Conservation (phyloP, 768 basidiomycete species). For the Macrolepiota albuminosa region DNA sequence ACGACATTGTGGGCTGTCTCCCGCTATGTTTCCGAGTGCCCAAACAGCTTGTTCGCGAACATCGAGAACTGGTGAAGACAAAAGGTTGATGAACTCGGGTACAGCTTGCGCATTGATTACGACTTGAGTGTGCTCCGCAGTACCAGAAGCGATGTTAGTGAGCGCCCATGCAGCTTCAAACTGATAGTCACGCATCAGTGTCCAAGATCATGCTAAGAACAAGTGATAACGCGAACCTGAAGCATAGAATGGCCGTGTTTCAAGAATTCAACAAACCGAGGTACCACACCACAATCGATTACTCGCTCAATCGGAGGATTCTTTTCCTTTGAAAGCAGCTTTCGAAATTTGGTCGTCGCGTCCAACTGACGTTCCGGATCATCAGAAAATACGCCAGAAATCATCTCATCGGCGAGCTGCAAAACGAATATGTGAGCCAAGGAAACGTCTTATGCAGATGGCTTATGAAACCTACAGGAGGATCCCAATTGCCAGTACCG, state of each 20-base stretch:
- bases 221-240: conserved; percentile 45
- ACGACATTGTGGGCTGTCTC: conserved; percentile 95
- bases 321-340: conserved; percentile 98
- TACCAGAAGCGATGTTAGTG: conserved; percentile 97
- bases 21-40: conserved; percentile 99
- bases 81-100: conserved; percentile 93
- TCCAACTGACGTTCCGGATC: conserved; percentile 91
- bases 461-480: conserved; percentile 51
- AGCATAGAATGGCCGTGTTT: conserved; percentile 77
- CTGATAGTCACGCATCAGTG: conserved; percentile 30
- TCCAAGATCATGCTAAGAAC: neutral
- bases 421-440: conserved; percentile 14
- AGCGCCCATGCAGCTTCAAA: conserved; percentile 98
- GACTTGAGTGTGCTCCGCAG: conserved; percentile 96
- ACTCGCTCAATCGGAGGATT: conserved; percentile 99
- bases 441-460: conserved; percentile 8
- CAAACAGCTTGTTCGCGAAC: conserved; percentile 99
- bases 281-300: conserved; percentile 95
- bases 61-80: conserved; percentile 92
- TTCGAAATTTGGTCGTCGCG: conserved; percentile 97
- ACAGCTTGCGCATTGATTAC: conserved; percentile 94
- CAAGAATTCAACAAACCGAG: conserved; percentile 95
- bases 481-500: conserved; percentile 65
- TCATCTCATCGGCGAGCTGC: conserved; percentile 88
- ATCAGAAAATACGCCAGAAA: conserved; percentile 87